Evolutionary conservation across 2,329 filamentous ascomycete species (phyloP), one percentile per base, ranked within the genome.

Genomic region (Alternaria postmessia): DNA sequence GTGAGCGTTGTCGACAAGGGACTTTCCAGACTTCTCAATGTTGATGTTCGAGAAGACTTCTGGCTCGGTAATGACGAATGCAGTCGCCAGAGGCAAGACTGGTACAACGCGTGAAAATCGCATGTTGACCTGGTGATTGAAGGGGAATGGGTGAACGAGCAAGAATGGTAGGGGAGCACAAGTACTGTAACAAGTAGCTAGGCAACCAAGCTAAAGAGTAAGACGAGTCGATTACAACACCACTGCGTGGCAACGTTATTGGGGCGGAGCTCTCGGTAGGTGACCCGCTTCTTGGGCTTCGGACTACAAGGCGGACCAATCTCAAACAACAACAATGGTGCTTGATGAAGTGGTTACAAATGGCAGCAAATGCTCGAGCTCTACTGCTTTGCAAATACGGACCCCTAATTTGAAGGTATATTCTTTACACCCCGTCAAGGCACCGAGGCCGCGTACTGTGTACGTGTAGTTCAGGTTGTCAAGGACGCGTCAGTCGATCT

Each of bases 41-140:
- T 68, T 73, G 32, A 76, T 61, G 34, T 68, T 73, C 43, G 79
- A 76, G 61, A 84, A 79, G 20, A 85, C 76, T 55, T 83, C 70
- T 63, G 84, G 79, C 48, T 85, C 80, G 16, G 85, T 84, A 49
- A 88, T 77, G 59, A 87, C 83, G 54, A 87, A 81, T 26, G 85
- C 85, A 53, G 83, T 77, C 63, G 81, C 76, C 51, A 84, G 64
- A 30, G 83, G 82, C 67, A 82, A 81, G 51, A 86, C 75, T 57
- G 84, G 81, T 62, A 87, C 70, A 44, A 86, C 65, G 48, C 77
- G 76, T 52, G 76, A 74, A 70, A 84, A 75, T 77, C 81, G 85
- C 84, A 86, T 86, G 44, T 62, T 79, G 65, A 49, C 36, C 54
- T 54, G 36, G 61, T 49, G 34, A 30, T 38, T 22, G 57, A 38